phyloP scores from a whole-genome alignment of 805 yeast genomes.

The Lachancea dasiensis region DNA sequence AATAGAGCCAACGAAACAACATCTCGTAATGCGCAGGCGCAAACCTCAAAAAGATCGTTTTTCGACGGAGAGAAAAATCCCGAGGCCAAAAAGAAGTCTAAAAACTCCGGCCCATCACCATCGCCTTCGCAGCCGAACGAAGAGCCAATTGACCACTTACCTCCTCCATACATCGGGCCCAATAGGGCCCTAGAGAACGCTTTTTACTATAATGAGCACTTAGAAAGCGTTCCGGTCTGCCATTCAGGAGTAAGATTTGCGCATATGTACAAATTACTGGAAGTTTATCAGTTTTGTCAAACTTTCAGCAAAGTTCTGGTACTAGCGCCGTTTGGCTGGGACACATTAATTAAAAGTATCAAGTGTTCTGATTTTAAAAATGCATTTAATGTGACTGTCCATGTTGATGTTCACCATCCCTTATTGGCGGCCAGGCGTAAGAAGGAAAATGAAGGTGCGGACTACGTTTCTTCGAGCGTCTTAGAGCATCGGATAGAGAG shows the following conservation, averaged over 20 bases:
- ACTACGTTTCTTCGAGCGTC: constrained; percentile 1
- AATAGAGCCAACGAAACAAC: not conserved
- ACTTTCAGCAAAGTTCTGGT: constrained; percentile 25
- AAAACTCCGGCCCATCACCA: constrained; percentile 1
- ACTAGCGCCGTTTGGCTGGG: constrained; percentile 25
- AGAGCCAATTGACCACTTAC: constrained; percentile 26
- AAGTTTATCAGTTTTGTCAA: constrained; percentile 28
- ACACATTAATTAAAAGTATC: constrained; percentile 26
- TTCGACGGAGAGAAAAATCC: constrained; percentile 8
- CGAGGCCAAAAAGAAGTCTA: constrained; percentile 13
- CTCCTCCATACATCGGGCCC: constrained; percentile 23
- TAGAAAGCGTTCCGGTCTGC: constrained; percentile 19
- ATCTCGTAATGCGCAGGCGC: not conserved
- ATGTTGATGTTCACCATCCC: not conserved
- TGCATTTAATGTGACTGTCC: not conserved
- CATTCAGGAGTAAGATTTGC: constrained; percentile 8
- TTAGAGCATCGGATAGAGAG: not conserved
- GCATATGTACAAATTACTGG: constrained; percentile 23
- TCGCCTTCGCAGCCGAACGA: constrained; percentile 14
- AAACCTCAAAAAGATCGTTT: not conserved
- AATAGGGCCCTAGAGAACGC: constrained; percentile 16
- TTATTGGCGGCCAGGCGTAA: not conserved
- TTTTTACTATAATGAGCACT: constrained; percentile 17
- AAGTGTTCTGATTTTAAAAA: constrained; percentile 27
- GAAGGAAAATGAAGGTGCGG: not conserved